A percentile compares a stretch with the other conserved stretches of the same genome.
Conservation (phyloP, 2,329 filamentous ascomycete species). For the Hypoxylon sp. region DNA sequence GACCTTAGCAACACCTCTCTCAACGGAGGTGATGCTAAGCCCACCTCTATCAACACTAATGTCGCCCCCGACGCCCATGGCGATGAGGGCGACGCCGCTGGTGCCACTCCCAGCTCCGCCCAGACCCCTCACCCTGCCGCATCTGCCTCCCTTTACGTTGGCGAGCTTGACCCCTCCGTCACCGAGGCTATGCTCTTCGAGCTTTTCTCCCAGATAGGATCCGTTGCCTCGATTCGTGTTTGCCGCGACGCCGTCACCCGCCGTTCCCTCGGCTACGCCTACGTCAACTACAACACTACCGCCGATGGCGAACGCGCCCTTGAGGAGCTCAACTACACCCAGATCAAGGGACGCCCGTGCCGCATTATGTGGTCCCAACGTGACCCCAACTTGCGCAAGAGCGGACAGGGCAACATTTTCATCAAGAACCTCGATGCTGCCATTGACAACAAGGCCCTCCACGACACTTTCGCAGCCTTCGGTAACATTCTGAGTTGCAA, state of each 20-base stretch:
- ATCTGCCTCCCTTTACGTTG: conserved; percentile 98
- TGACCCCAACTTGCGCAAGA: conserved; percentile 98
- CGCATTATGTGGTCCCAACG: conserved; percentile 99
- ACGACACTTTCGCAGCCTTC: conserved; percentile 99
- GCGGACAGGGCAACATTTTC: conserved; percentile 98
- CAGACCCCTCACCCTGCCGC: conserved; percentile 83
- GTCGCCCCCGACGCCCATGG: conserved; percentile 68
- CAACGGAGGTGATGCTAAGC: conserved; percentile 76
- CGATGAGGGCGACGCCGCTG: conserved; percentile 75
- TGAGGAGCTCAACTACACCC: conserved; percentile 99
- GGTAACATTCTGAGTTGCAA: conserved; percentile 99
- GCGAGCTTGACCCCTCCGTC: conserved; percentile 96
- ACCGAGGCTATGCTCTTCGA: conserved; percentile 99
- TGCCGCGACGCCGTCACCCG: conserved; percentile 99
- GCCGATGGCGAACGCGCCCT: conserved; percentile 97
- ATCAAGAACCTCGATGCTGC: conserved; percentile 99
- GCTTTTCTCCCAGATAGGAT: conserved; percentile 99
- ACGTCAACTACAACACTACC: conserved; percentile 99
- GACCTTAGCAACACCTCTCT: conserved; percentile 81
- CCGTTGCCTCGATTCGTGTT: conserved; percentile 98
- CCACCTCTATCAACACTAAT: conserved; percentile 82
- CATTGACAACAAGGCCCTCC: conserved; percentile 99
- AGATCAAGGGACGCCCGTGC: conserved; percentile 99
- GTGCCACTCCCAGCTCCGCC: conserved; percentile 80
- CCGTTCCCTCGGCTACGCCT: conserved; percentile 98